Evolutionary conservation across 2,329 filamentous ascomycete genomes (phyloP).

Genomic region (Talaromyces rugulosus): DNA sequence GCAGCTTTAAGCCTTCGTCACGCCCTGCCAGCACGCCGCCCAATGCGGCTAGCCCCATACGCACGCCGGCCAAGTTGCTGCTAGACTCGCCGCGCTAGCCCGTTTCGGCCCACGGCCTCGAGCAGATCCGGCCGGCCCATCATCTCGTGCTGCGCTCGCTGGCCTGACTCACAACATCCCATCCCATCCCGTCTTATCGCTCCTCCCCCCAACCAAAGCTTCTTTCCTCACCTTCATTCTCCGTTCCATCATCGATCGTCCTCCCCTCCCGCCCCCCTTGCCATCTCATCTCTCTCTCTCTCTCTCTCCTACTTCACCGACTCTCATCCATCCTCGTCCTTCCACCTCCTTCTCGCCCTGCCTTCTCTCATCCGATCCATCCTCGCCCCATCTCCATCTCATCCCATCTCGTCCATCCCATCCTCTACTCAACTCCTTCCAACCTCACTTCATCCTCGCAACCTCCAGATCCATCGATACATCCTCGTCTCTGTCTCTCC

Average conservation of each 20-base stretch:
- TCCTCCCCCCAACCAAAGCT: neutral
- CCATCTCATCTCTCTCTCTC: slow-evolving; percentile 11
- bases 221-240: slow-evolving; percentile 12
- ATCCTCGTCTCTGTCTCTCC: neutral
- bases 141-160: slow-evolving; percentile 13
- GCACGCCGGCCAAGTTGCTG: neutral
- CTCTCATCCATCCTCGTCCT: slow-evolving; percentile 17
- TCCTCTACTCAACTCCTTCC: slow-evolving; percentile 9
- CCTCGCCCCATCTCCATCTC: slow-evolving; percentile 15
- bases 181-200: slow-evolving; percentile 13
- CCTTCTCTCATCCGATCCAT: slow-evolving; percentile 8
- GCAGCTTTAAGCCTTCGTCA: neutral
- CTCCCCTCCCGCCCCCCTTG: slow-evolving; percentile 3
- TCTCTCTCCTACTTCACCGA: slow-evolving; percentile 13
- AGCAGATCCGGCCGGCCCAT: neutral
- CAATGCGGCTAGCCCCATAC: neutral
- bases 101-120: neutral
- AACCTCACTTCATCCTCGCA: slow-evolving; percentile 13
- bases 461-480: neutral
- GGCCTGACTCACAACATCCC: slow-evolving; percentile 7
- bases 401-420: slow-evolving; percentile 16
- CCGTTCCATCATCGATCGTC: slow-evolving; percentile 14
- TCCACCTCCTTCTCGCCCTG: slow-evolving; percentile 12
- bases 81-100: neutral
- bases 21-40: slow-evolving; percentile 17